phyloP scores from a whole-genome alignment of 1,284 basidiomycete genomes.

The Laetiporus sulphureus region DNA sequence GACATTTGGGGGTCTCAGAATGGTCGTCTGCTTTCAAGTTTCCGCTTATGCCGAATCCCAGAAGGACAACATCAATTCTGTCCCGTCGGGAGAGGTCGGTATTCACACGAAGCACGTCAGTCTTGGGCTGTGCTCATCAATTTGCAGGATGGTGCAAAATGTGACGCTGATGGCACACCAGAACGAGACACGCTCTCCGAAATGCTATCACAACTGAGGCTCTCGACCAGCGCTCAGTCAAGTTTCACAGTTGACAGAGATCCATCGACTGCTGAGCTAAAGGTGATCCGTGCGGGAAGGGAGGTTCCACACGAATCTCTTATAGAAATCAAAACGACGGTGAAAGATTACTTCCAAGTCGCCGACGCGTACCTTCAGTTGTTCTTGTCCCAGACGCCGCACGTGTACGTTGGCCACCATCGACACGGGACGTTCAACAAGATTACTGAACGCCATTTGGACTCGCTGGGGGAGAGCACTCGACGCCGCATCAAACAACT shows the following conservation, averaged over 20 bases:
- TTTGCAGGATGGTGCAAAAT: no score
- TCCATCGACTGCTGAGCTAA: not conserved
- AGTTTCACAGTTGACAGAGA: no score
- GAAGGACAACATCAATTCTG: no score
- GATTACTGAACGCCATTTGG: conserved; percentile 34
- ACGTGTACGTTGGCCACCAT: conserved; percentile 43
- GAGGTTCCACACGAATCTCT: conserved; percentile 36
- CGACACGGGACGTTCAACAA: conserved; percentile 34
- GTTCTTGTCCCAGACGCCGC: conserved; percentile 47
- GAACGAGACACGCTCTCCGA: no score
- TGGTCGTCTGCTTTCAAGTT: conserved; percentile 25
- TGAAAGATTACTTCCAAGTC: conserved; percentile 38
- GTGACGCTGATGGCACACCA: no score
- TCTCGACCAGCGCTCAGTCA: not conserved
- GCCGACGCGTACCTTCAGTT: conserved; percentile 43
- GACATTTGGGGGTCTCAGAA: conserved; percentile 21
- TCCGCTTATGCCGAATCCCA: conserved; percentile 17
- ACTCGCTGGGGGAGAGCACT: no score
- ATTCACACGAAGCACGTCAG: not conserved
- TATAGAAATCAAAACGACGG: conserved; percentile 36
- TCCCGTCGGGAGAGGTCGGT: conserved; percentile 27
- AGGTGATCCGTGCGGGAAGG: conserved; percentile 31
- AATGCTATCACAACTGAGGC: not conserved
- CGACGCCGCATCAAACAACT: no score
- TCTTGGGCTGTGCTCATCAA: no score